phyloP scores from a whole-genome alignment of 2,329 filamentous ascomycete species.

The Rosellinia necatrix region DNA sequence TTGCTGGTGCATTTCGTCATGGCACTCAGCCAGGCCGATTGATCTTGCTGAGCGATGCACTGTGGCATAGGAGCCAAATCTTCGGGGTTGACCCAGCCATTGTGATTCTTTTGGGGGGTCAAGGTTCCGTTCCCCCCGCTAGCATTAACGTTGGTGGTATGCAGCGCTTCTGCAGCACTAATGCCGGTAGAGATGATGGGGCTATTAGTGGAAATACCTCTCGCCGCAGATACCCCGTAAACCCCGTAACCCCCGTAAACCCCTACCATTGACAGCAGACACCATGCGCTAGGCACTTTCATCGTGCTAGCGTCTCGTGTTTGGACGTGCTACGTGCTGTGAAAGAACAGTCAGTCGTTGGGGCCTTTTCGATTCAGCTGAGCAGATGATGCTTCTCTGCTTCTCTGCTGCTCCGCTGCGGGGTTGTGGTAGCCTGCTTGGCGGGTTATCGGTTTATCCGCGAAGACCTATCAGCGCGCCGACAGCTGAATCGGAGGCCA shows the following conservation, averaged over 20 bases:
- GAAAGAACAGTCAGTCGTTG: too few relatives aligned
- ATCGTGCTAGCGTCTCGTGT: conserved; percentile 1
- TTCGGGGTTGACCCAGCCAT: conserved; percentile 20
- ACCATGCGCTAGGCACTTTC: neutral
- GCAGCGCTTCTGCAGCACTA: too few relatives aligned
- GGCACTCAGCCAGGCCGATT: conserved; percentile 12
- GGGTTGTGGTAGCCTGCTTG: too few relatives aligned
- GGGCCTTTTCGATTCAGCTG: too few relatives aligned
- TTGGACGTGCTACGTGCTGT: too few relatives aligned
- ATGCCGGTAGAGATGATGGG: conserved; percentile 1
- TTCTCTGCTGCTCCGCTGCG: too few relatives aligned
- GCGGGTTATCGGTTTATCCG: too few relatives aligned
- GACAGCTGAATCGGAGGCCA: too few relatives aligned
- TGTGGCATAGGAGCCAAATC: conserved; percentile 15
- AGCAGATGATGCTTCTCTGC: too few relatives aligned
- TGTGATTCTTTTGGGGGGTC: conserved; percentile 1
- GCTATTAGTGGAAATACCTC: conserved; percentile 7
- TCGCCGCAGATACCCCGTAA: conserved; percentile 3
- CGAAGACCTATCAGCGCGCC: too few relatives aligned
- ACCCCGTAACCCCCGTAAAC: conserved; percentile 1
- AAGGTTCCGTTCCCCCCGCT: neutral
- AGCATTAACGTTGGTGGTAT: neutral
- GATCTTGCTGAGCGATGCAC: conserved; percentile 20
- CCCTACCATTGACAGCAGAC: neutral
- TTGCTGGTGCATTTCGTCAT: conserved; percentile 19